Conservation (phyloP, 768 basidiomycete genomes). For the Kwoniella shandongensis region DNA sequence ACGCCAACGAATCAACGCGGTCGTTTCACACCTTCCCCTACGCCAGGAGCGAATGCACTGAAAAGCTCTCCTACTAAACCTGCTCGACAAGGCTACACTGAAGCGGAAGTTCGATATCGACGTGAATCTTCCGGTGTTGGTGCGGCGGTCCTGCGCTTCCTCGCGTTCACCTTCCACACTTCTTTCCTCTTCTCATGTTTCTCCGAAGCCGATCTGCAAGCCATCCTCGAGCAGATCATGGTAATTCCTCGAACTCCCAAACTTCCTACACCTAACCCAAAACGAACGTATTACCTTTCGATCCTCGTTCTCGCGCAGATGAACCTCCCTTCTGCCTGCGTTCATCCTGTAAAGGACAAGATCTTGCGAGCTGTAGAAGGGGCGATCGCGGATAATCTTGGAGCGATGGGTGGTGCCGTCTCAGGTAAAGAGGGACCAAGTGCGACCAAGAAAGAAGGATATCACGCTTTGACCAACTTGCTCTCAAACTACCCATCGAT, state of each 20-base stretch:
- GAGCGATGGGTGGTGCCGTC: constrained; percentile 16
- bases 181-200: constrained; percentile 35
- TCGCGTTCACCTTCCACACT: constrained; percentile 35
- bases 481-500: constrained; percentile 40
- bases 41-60: constrained; percentile 13
- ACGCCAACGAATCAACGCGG: constrained; percentile 20
- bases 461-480: constrained; percentile 36
- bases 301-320: constrained; percentile 45
- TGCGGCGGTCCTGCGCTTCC: constrained; percentile 38
- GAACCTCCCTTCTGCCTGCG: constrained; percentile 31
- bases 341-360: constrained; percentile 43
- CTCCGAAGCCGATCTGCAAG: constrained; percentile 43
- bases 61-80: constrained; percentile 25
- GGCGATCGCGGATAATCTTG: constrained; percentile 36
- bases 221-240: constrained; percentile 39
- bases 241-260: constrained; percentile 47
- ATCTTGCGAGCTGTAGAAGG: constrained; percentile 37
- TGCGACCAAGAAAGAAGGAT: constrained; percentile 39
- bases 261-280: constrained; percentile 49
- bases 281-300: constrained; percentile 45
- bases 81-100: constrained; percentile 44
- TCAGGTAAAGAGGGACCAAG: constrained; percentile 34
- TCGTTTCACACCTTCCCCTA: constrained; percentile 30
- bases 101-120: constrained; percentile 48
- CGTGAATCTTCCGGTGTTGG: constrained; percentile 50